Percentiles rank a stretch among this genome's conserved stretches.
phyloP scores from a whole-genome alignment of 805 yeast genomes.

The Candida pseudoglaebosa region DNA sequence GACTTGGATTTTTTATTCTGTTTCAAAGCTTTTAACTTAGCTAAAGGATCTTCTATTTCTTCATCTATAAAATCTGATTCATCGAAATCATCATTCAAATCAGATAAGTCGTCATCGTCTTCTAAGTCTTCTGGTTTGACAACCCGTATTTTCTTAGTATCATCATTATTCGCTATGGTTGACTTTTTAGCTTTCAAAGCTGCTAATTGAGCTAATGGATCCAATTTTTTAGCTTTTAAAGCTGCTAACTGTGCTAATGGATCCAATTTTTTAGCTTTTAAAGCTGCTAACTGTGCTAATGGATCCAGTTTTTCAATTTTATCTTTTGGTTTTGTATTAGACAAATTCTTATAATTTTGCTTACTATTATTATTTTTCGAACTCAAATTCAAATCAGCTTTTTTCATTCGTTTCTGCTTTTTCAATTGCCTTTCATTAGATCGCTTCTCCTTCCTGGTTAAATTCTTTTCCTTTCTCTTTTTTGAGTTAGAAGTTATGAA shows the following conservation, averaged over 20 bases:
- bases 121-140: slow-evolving; percentile 26
- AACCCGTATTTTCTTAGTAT: slow-evolving; percentile 15
- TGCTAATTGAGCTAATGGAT: slow-evolving; percentile 16
- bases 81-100: slow-evolving; percentile 6
- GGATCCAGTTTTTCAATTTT: too few species aligned
- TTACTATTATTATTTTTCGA: slow-evolving; percentile 8
- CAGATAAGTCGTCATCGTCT: slow-evolving; percentile 20
- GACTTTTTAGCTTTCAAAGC: slow-evolving; percentile 13
- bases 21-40: slow-evolving; percentile 17
- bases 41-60: slow-evolving; percentile 21
- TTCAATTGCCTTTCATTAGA: slow-evolving; percentile 30
- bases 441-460: slow-evolving; percentile 31
- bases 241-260: slow-evolving; percentile 15
- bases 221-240: slow-evolving; percentile 15
- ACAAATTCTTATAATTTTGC: not conserved
- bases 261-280: slow-evolving; percentile 15
- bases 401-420: slow-evolving; percentile 25
- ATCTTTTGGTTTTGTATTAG: slow-evolving; percentile 2
- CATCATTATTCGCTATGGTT: not conserved
- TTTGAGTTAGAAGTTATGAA: slow-evolving; percentile 12
- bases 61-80: slow-evolving; percentile 15
- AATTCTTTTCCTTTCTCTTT: slow-evolving; percentile 21
- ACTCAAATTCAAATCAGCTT: slow-evolving; percentile 9
- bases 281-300: slow-evolving; percentile 13
- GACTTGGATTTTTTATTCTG: slow-evolving; percentile 7